Conservation (phyloP, 2,329 filamentous ascomycete genomes). For the Aureobasidium sp. region DNA sequence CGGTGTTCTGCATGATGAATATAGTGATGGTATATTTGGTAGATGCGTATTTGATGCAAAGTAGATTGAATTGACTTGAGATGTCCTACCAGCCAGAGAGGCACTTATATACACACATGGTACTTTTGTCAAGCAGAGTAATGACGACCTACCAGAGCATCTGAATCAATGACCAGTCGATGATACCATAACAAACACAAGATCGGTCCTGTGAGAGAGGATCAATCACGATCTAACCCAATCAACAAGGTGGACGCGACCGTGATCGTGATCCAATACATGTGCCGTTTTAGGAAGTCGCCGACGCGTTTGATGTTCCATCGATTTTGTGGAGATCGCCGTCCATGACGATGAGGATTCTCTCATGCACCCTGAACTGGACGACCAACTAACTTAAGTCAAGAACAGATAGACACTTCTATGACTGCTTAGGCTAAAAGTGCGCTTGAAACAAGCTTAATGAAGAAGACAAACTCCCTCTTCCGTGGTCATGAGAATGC, state of each 20-base stretch:
- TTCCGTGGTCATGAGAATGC: not conserved
- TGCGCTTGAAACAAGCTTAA: not conserved
- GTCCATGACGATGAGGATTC: not conserved
- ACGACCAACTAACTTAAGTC: not conserved
- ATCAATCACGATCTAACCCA: not conserved
- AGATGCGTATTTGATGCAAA: too few relatives aligned
- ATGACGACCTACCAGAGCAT: not conserved
- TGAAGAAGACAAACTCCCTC: not conserved
- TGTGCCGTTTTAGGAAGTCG: not conserved
- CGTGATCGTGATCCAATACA: not conserved
- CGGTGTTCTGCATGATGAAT: slow-evolving; percentile 11
- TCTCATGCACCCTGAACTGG: not conserved
- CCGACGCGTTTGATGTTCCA: not conserved
- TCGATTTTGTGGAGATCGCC: not conserved
- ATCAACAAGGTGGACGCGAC: not conserved
- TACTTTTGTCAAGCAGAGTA: not conserved
- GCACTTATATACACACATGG: not conserved
- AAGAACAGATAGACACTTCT: not conserved
- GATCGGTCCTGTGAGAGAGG: not conserved
- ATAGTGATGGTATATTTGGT: not conserved
- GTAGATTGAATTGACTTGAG: not conserved
- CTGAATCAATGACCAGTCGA: not conserved
- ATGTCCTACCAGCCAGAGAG: not conserved
- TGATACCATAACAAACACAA: not conserved
- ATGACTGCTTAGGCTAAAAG: not conserved